Base-by-base conservation (phyloP, 495 filamentous ascomycete genomes). In the Neurospora sp. region DNA sequence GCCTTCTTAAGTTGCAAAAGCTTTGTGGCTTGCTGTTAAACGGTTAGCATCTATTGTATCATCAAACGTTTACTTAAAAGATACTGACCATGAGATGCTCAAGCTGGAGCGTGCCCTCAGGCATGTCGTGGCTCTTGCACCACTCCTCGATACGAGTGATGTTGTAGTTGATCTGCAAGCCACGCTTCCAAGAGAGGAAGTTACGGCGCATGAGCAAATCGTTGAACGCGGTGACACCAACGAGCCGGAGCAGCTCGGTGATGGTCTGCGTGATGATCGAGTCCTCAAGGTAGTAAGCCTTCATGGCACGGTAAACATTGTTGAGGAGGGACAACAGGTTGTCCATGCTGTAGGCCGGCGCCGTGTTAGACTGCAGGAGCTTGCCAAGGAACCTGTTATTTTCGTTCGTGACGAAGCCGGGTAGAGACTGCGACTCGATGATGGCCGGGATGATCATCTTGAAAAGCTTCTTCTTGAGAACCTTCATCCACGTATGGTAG, bases 401-500 rank as follows among this genome's bases (percentile, higher is more conserved):
- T 84, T 99, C 96, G 79, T 95, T 98, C 72, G 96, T 99, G 70
- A 98, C 96, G 81, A 99, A 99, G 75, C 96, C 96, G 23, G 96
- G 96, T 72, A 99, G 90, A 10, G 95, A 98, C 81, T 99, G 96
- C 35, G 95, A 98, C 82, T 99, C 96, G 79, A 99, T 98, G 79
- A 99, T 98, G 48, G 96, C 96, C 0, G 96, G 96, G 37, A 99
- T 96, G 78, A 99, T 97, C 96, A 99, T 99, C 87, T 98, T 98
- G 77, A 93, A 92, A 69, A 99, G 87, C 83, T 96, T 97, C 87
- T 97, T 97, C 87, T 99, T 99, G 78, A 99, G 87, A 59, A 97
- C 94, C 86, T 99, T 99, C 96, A 99, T 99, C 96, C 96, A 99
- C 12, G 96, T 99, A 83, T 99, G 96, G 83, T 99, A 99, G 80